phyloP scores from a whole-genome alignment of 768 basidiomycete genomes.

The Leccinum incarnatum region DNA sequence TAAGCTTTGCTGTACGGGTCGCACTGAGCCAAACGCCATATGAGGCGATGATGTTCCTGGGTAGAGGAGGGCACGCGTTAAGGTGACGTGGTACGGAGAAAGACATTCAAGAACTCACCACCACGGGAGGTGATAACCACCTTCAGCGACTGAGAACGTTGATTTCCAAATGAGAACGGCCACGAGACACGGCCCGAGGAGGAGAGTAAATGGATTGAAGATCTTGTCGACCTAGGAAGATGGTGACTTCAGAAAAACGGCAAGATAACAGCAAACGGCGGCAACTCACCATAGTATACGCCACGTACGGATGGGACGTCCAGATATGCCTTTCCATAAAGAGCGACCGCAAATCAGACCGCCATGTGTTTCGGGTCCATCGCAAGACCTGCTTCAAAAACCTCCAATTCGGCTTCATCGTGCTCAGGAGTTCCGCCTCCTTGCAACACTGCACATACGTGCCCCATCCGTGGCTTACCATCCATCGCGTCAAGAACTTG shows the following conservation, averaged over 20 bases:
- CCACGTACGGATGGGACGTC: constrained; percentile 75
- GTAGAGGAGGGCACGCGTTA: not conserved
- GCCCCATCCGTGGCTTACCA: constrained; percentile 93
- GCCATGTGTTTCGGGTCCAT: constrained; percentile 95
- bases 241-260: constrained; percentile 3
- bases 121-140: constrained; percentile 80
- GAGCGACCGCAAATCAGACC: constrained; percentile 82
- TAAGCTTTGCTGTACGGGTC: constrained; percentile 71
- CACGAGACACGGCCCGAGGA: constrained; percentile 81
- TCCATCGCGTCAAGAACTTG: constrained; percentile 94
- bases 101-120: constrained; percentile 50
- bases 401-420: constrained; percentile 97
- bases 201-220: constrained; percentile 82
- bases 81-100: not conserved
- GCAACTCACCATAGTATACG: constrained; percentile 73
- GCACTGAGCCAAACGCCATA: constrained; percentile 71
- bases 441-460: constrained; percentile 90
- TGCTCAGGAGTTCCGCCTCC: constrained; percentile 82
- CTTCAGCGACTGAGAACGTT: constrained; percentile 60
- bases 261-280: not conserved
- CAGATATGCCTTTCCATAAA: constrained; percentile 88
- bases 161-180: constrained; percentile 75
- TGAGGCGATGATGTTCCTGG: constrained; percentile 65
- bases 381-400: constrained; percentile 92
- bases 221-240: constrained; percentile 71